Percentiles rank a stretch among this genome's conserved stretches.
These are phyloP conservation scores for Dissoconium aciculare DNA, from an alignment of 2,329 filamentous ascomycete species.

Conservation along the genomic window DNA sequence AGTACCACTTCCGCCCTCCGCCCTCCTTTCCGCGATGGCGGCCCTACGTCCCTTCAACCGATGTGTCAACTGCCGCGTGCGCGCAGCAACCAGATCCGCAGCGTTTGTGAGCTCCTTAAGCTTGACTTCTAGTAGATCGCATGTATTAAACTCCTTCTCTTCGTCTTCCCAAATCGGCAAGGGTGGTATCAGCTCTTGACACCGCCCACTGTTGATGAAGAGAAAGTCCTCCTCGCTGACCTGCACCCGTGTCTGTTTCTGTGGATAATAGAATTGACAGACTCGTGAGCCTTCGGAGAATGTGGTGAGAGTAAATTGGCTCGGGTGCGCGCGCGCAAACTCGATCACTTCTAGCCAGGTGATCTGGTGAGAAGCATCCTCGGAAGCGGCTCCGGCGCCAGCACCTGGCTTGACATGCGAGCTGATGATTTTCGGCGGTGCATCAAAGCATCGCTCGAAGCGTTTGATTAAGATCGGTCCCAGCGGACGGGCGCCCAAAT, in stretches of 20 bases:
- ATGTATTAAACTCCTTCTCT: slow-evolving; percentile 65
- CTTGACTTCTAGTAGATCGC: slow-evolving; percentile 71
- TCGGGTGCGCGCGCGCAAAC: slow-evolving; percentile 65
- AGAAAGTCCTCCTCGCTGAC: slow-evolving; percentile 81
- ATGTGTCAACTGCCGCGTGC: slow-evolving; percentile 67
- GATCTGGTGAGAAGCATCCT: slow-evolving; percentile 34
- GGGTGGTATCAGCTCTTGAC: slow-evolving; percentile 67
- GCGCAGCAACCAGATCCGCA: slow-evolving; percentile 56
- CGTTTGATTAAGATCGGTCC: slow-evolving; percentile 72
- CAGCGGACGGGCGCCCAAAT: slow-evolving; percentile 67
- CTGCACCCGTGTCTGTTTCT: slow-evolving; percentile 67
- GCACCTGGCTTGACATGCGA: slow-evolving; percentile 33
- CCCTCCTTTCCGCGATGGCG: slow-evolving; percentile 53
- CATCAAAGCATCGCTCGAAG: slow-evolving; percentile 75
- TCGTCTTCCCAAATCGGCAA: slow-evolving; percentile 77
- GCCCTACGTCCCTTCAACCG: slow-evolving; percentile 58
- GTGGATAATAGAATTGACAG: slow-evolving; percentile 56
- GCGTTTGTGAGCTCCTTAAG: slow-evolving; percentile 62
- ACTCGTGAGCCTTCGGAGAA: slow-evolving; percentile 53
- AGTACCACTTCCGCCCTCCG: slow-evolving; percentile 25
- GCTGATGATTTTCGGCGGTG: slow-evolving; percentile 53
- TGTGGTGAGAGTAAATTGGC: slow-evolving; percentile 60
- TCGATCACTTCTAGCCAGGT: slow-evolving; percentile 78
- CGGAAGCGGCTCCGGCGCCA: slow-evolving; percentile 26
- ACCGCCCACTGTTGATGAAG: slow-evolving; percentile 65